These are phyloP conservation scores for Physcomitrium patens DNA, from an alignment of 225 moss, liverwort and hornwort species.

Conservation along the genomic window DNA sequence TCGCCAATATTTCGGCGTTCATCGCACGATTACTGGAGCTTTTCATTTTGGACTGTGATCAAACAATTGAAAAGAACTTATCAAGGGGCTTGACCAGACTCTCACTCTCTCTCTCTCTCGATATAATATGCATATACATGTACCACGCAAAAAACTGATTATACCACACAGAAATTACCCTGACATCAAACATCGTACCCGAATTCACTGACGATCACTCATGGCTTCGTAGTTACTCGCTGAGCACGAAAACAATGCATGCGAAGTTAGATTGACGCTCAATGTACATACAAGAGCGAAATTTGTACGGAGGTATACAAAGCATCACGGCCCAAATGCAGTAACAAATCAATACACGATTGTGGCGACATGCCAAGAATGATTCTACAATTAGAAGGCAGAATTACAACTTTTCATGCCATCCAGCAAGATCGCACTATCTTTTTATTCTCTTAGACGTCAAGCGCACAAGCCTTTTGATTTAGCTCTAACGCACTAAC, in stretches of 20 bases:
- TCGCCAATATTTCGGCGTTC: constrained; percentile 67
- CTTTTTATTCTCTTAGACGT: too few relatives aligned
- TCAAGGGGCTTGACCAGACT: background rate
- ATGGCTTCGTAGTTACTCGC: constrained; percentile 29
- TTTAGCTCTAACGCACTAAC: background rate
- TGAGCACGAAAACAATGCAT: constrained; percentile 17
- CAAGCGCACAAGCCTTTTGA: background rate
- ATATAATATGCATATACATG: background rate
- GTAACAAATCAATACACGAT: background rate
- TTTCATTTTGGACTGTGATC: constrained; percentile 40
- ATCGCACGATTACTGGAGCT: constrained; percentile 40
- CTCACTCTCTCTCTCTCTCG: background rate
- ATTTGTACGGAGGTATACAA: background rate
- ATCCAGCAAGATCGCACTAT: too few relatives aligned
- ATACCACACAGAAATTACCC: background rate
- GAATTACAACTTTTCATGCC: too few relatives aligned
- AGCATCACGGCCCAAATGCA: background rate
- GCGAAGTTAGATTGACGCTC: constrained; percentile 14
- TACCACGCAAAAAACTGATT: background rate
- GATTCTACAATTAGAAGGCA: too few relatives aligned
- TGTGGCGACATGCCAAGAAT: too few relatives aligned
- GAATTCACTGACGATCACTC: constrained; percentile 11
- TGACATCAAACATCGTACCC: constrained; percentile 26
- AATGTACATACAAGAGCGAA: background rate
- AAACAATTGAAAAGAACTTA: background rate